Conservation (phyloP, 176 grass and related monocot genomes). For the Hordeum marinum region DNA sequence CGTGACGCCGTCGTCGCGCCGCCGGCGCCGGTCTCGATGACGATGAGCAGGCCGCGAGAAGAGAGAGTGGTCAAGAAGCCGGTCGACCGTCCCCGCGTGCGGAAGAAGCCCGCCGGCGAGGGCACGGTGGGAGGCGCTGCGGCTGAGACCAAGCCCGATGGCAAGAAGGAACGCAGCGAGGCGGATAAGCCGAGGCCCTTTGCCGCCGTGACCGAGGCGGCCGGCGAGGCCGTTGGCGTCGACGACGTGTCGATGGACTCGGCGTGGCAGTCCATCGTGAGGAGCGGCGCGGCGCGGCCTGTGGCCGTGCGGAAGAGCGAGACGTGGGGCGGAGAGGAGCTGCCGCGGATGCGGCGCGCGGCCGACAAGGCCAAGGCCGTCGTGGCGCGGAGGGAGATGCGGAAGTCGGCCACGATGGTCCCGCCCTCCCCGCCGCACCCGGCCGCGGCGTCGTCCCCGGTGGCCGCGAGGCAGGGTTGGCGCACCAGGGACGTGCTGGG, state of each 20-base stretch:
- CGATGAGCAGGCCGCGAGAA: neutral
- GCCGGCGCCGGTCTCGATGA: neutral
- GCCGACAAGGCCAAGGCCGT: slow-evolving; percentile 21
- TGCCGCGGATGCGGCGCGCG: slow-evolving; percentile 24
- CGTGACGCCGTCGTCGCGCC: neutral
- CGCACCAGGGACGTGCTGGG: slow-evolving; percentile 58
- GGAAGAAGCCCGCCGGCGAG: slow-evolving; percentile 2
- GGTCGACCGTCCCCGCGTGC: neutral
- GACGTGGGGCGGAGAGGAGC: slow-evolving; percentile 50
- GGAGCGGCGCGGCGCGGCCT: slow-evolving; percentile 17
- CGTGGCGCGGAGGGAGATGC: neutral
- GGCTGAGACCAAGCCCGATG: neutral
- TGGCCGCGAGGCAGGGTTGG: slow-evolving; percentile 41
- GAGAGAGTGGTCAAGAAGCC: neutral
- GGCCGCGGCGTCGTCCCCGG: neutral
- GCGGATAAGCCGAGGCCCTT: neutral
- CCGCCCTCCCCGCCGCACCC: slow-evolving; percentile 9
- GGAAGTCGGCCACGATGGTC: slow-evolving; percentile 39
- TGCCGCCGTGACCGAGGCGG: neutral
- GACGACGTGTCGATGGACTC: slow-evolving; percentile 35
- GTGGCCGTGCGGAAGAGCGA: slow-evolving; percentile 59
- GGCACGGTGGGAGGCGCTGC: neutral
- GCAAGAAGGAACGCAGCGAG: neutral
- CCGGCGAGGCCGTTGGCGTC: neutral
- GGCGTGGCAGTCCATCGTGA: slow-evolving; percentile 44